Conservation (phyloP, 106 monocot species). For the Dioscorea alata region DNA sequence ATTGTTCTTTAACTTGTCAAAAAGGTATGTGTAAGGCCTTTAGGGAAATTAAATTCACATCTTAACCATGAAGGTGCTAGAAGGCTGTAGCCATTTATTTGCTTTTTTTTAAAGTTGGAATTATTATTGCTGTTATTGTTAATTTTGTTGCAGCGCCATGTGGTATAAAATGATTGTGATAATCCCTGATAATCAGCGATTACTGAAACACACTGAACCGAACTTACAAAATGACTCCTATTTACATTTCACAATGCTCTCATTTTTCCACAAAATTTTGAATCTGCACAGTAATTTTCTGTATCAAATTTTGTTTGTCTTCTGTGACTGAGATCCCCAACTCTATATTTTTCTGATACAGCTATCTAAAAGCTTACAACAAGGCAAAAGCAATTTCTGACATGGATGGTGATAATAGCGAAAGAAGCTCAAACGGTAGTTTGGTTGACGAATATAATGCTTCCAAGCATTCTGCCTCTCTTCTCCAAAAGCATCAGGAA, state of each 20-base stretch:
- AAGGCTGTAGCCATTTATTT: neutral
- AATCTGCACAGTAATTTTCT: no score
- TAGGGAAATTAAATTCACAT: no score
- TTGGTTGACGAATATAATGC: slow-evolving; percentile 83
- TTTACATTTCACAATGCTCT: no score
- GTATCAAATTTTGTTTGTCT: no score
- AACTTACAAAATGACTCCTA: no score
- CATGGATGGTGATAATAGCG: slow-evolving; percentile 24
- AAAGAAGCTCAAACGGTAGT: slow-evolving; percentile 39
- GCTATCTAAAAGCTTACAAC: slow-evolving; percentile 87
- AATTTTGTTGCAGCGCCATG: neutral
- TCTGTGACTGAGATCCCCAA: no score
- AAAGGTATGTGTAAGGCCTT: neutral
- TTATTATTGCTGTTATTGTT: neutral
- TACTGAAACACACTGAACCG: no score
- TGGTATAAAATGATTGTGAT: neutral
- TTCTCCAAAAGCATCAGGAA: slow-evolving; percentile 76
- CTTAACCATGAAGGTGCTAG: no score
- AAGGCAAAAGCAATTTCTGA: slow-evolving; percentile 56
- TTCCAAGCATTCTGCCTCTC: slow-evolving; percentile 53
- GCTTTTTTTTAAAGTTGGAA: neutral
- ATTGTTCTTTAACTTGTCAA: neutral
- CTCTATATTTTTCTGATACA: slow-evolving; percentile 10
- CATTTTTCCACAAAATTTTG: no score
- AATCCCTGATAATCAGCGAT: no score